Percentiles rank a stretch among this genome's conserved stretches.
Conservation (phyloP, 345 rosid species). For the Boechera divaricarpa region DNA sequence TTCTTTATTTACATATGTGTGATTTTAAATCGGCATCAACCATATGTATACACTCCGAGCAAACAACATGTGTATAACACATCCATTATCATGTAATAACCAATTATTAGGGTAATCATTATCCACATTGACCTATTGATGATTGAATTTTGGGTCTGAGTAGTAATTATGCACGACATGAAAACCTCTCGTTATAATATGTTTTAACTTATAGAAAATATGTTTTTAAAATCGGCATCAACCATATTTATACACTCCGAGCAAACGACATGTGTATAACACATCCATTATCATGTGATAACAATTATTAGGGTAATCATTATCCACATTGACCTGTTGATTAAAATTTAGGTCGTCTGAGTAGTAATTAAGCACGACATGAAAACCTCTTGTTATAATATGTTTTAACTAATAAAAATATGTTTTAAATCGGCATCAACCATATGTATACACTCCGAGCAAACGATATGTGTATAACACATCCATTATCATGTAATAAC, state of each 20-base stretch:
- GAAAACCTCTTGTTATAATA: background rate
- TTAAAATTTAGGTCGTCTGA: background rate
- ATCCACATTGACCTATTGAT: conserved; percentile 5
- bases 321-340: too few relatives aligned
- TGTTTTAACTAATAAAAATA: too few relatives aligned
- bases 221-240: too few relatives aligned
- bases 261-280: too few relatives aligned
- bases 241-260: too few relatives aligned
- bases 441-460: conserved; percentile 2
- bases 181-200: background rate
- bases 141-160: background rate
- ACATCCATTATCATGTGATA: too few relatives aligned
- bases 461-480: conserved; percentile 17
- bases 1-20: conserved; percentile 12
- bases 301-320: too few relatives aligned
- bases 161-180: background rate
- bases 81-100: conserved; percentile 25
- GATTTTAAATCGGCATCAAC: conserved; percentile 5
- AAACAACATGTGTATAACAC: conserved; percentile 16
- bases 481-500: conserved; percentile 25
- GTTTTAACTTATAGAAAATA: background rate
- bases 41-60: conserved; percentile 2
- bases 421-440: conserved; percentile 1
- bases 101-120: conserved; percentile 23
- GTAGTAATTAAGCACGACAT: background rate